Base-by-base conservation (phyloP, 2,329 filamentous ascomycete genomes). In the Penicillium nordicum region DNA sequence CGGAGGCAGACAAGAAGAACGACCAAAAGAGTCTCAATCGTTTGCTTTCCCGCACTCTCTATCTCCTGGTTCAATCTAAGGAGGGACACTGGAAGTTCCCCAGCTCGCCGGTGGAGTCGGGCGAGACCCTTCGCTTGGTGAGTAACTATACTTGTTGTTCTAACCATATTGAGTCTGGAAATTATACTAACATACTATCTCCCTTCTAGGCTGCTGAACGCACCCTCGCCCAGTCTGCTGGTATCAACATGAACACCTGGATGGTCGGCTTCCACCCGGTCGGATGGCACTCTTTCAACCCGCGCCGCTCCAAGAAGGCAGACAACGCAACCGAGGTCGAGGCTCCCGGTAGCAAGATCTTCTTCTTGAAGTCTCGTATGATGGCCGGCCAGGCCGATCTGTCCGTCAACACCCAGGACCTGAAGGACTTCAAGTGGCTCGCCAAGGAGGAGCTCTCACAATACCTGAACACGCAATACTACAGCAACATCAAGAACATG, bases 241-340 rank as follows among this genome's bases (percentile, higher is more conserved):
- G 94, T 57, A 78, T 89, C 59, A 95, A 99, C 81, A 97, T 99
- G 92, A 97, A 97, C 80, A 97, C 92, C 53, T 99, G 94, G 92
- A 85, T 97, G 65, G 89, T 99, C 50, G 93, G 92, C 58, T 92
- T 92, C 67, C 88, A 89, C 57, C 94, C 94, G 11, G 84, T 97
- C 57, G 93, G 92, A 27, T 89, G 97, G 76, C 78, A 89, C 69
- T 80, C 89, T 63, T 78, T 78, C 59, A 78, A 84, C 60, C 73
- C 67, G 66, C 79, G 69, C 72, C 74, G 65, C 70, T 74, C 64
- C 10, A 51, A 55, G 47, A 51, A 51, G 76, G 81, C 69, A 3
- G 29, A 21, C 72, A 73, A 69, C 56, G 67, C 71, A 18, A 59
- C 58, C 45, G 69, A 60, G 56, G 67, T 61, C 55, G 56, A 79